Percentiles rank a stretch among this genome's conserved stretches.
Conservation (phyloP, 2,329 filamentous ascomycete genomes). For the Aspergillus sp. region DNA sequence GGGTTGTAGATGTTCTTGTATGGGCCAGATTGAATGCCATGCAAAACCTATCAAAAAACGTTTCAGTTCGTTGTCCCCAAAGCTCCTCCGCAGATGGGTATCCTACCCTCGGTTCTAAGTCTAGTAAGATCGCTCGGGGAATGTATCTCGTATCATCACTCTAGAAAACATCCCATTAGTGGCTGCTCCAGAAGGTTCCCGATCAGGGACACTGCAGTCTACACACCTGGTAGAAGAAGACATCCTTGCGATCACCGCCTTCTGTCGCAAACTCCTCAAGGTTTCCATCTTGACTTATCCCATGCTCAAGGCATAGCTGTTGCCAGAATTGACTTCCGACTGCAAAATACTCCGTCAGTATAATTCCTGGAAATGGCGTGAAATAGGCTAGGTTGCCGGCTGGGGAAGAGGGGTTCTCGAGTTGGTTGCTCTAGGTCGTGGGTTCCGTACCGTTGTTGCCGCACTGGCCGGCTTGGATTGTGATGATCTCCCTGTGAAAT, state of each 20-base stretch:
- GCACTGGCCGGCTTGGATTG: conserved; percentile 97
- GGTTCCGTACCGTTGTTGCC: conserved; percentile 86
- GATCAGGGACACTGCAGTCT: background rate
- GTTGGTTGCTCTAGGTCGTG: conserved; percentile 19
- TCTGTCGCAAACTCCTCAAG: conserved; percentile 97
- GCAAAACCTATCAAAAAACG: conserved; percentile 63
- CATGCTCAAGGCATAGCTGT: conserved; percentile 95
- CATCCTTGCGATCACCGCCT: conserved; percentile 95
- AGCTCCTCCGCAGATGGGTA: background rate
- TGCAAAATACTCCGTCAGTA: conserved; percentile 45
- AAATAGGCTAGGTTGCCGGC: background rate
- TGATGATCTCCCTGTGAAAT: conserved; percentile 86
- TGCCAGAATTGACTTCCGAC: conserved; percentile 99
- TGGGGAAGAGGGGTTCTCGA: conserved; percentile 13
- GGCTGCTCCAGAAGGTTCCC: background rate
- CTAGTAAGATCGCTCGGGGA: conserved; percentile 89
- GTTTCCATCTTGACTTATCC: conserved; percentile 96
- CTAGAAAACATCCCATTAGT: conserved; percentile 40
- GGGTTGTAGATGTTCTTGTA: conserved; percentile 99
- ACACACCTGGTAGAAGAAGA: conserved; percentile 85
- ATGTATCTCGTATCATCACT: conserved; percentile 99
- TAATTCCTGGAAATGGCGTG: conserved; percentile 2
- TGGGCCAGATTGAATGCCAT: conserved; percentile 85
- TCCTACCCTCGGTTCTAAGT: conserved; percentile 82
- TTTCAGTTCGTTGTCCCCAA: conserved; percentile 2